phyloP scores from a whole-genome alignment of 495 filamentous ascomycete genomes.

The Xeromyces bisporus region DNA sequence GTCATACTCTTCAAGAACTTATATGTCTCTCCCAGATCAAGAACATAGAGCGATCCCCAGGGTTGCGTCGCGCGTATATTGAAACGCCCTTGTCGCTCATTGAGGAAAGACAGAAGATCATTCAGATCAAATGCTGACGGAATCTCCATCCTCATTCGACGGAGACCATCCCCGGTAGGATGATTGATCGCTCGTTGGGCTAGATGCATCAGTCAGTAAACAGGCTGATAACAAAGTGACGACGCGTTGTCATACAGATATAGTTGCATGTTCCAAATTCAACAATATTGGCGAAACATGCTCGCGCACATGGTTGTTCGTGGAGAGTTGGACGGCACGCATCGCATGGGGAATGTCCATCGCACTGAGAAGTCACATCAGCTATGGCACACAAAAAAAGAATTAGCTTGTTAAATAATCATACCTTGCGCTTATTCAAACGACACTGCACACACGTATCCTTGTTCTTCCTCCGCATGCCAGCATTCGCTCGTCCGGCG shows the following conservation, averaged over 20 bases:
- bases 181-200: constrained; percentile 34
- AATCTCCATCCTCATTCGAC: constrained; percentile 24
- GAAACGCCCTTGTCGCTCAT: constrained; percentile 27
- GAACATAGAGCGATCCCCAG: constrained; percentile 28
- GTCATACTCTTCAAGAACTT: constrained; percentile 27
- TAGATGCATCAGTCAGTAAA: constrained; percentile 3
- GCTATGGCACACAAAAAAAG: not conserved
- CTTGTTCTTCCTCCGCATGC: constrained; percentile 31
- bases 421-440: constrained; percentile 32
- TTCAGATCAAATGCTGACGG: constrained; percentile 26
- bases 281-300: constrained; percentile 33
- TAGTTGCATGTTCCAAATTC: constrained; percentile 35
- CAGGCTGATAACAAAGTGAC: not conserved
- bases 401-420: not conserved
- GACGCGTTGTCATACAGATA: constrained; percentile 34
- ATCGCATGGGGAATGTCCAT: constrained; percentile 31
- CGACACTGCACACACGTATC: constrained; percentile 33
- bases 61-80: constrained; percentile 32
- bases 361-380: constrained; percentile 16
- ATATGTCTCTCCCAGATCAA: constrained; percentile 28
- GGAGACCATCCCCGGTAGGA: constrained; percentile 18
- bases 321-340: constrained; percentile 31
- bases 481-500: constrained; percentile 29
- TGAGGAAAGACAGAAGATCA: constrained; percentile 25
- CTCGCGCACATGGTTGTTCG: constrained; percentile 31